Percentiles rank a stretch among this genome's conserved stretches.
Conservation (phyloP, 2,329 filamentous ascomycete genomes). For the Paraphaeosphaeria minitans region DNA sequence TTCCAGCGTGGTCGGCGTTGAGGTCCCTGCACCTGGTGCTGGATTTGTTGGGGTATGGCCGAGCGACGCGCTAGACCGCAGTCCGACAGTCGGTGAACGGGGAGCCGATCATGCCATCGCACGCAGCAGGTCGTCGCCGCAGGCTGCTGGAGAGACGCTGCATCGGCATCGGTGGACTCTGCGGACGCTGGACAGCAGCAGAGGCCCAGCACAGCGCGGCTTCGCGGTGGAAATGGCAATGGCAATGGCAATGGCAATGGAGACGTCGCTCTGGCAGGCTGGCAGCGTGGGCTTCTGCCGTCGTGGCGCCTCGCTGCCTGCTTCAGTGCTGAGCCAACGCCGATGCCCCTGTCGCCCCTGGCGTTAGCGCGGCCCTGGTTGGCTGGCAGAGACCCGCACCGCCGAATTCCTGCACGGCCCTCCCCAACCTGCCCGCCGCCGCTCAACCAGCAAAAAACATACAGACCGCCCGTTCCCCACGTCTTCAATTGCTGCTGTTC, state of each 20-base stretch:
- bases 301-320: too few species aligned
- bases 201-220: neutral
- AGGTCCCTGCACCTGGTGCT: constrained; percentile 33
- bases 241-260: too few species aligned
- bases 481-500: constrained; percentile 27
- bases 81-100: constrained; percentile 39
- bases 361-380: constrained; percentile 1
- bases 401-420: constrained; percentile 15
- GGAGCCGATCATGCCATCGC: constrained; percentile 26
- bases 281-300: neutral
- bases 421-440: constrained; percentile 27
- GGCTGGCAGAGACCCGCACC: constrained; percentile 12
- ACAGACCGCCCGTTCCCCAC: constrained; percentile 40
- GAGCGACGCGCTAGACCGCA: constrained; percentile 29
- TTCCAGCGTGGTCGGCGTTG: constrained; percentile 28
- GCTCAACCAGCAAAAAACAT: constrained; percentile 45
- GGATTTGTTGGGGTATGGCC: constrained; percentile 35
- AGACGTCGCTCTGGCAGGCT: neutral
- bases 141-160: neutral
- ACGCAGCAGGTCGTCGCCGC: neutral
- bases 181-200: too few species aligned
- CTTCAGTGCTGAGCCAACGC: too few species aligned
- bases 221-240: neutral
- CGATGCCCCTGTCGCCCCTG: constrained; percentile 2
- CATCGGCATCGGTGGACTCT: neutral